Base-by-base conservation (phyloP, 805 yeast species). In the Starmerella gropengiesseri region DNA sequence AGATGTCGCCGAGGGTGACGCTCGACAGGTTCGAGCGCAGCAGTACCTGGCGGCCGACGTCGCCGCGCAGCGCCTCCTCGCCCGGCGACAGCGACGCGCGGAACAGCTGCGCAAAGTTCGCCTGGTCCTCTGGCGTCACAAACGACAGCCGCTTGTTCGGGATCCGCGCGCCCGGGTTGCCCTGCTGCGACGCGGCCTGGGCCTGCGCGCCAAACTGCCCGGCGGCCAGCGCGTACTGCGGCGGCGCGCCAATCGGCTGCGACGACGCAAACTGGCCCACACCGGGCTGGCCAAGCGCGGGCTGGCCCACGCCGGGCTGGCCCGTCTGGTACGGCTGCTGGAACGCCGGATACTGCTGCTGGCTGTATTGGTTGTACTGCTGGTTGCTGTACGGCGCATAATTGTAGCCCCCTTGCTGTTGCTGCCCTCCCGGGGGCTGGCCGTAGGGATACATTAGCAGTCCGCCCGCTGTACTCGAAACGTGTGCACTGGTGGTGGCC, bases 61-160 rank as follows among this genome's bases (percentile, higher is more conserved):
- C 78, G 9, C 69, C 68, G 13, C 56, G 35, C 26, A 65, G 43
- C 4, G 84, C 69, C 47, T 66, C 74, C 49, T 80, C 86, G n/a
- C 81, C 79, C 16, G 67, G 64, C 17, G 46, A 37, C 21, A 87
- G 89, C 18, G 86, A 79, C 17, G 84, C 71, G 51, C 89, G 68
- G 60, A 89, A 89, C 52, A 89, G 67, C 54, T 78, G 77, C 61
- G 85, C 95, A 58, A 82, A 89, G 59, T 83, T 81, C 45, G 73
- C 72, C 65, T 89, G 97, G 60, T 89, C 96, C 26, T 74, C 75
- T 19, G 81, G 79, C 3, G 94, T 76, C 48, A 89, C 75, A 59
- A 89, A 89, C 9, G 94, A 77, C 40, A 89, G 68, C 52, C 96
- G 73, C 47, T 83, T 81, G 35, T 38, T 48, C 18, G 65, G 64